Conservation (phyloP, 768 basidiomycete genomes). For the Roridomyces roridus region DNA sequence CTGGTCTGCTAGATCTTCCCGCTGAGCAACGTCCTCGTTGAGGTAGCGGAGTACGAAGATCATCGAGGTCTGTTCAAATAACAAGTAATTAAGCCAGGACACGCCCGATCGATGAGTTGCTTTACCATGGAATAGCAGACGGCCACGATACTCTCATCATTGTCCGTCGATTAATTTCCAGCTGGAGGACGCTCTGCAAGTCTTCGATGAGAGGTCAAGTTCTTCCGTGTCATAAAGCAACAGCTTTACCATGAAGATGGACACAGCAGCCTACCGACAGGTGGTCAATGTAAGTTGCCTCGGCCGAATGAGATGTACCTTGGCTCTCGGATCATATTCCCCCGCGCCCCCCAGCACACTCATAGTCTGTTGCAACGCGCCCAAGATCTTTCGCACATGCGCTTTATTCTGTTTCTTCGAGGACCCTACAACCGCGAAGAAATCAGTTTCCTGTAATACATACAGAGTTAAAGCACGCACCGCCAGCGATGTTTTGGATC, state of each 20-base stretch:
- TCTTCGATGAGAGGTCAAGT: not conserved
- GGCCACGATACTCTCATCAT: constrained; percentile 12
- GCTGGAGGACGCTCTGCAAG: constrained; percentile 2
- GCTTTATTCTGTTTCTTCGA: constrained; percentile 10
- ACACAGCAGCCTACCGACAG: not conserved
- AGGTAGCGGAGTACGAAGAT: constrained; percentile 6
- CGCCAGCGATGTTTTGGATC: not conserved
- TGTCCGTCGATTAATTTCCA: constrained; percentile 4
- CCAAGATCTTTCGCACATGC: not conserved
- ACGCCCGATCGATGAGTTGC: too few relatives aligned
- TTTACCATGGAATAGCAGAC: constrained; percentile 20
- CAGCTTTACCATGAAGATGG: not conserved
- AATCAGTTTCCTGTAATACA: not conserved
- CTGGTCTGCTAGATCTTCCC: not conserved
- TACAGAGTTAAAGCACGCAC: not conserved
- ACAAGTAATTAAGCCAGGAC: too few relatives aligned
- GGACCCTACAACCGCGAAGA: not conserved
- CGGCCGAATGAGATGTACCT: not conserved
- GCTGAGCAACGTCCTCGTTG: not conserved
- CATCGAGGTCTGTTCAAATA: constrained; percentile 19
- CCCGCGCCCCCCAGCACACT: not conserved
- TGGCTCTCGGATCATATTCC: not conserved
- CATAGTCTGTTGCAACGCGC: not conserved
- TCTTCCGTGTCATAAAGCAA: not conserved
- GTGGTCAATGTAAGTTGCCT: not conserved